Base-by-base conservation (phyloP, 2,329 filamentous ascomycete genomes). In the Fusarium sp. region DNA sequence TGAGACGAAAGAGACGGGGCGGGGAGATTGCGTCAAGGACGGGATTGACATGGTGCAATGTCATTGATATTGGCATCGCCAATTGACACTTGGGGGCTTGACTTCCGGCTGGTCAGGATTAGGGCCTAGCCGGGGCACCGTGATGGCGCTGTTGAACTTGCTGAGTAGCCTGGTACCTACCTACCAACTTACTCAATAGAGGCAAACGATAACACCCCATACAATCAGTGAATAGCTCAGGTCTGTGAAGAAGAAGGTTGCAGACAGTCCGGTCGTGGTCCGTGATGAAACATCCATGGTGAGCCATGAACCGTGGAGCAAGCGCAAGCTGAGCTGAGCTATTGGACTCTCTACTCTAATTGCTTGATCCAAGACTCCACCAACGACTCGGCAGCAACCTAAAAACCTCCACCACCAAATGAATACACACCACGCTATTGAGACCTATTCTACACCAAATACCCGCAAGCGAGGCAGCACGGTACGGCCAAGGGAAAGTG, bases 401-500 rank as follows among this genome's bases (percentile, higher is more conserved):
- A 70, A 70, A 42, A 70, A 49, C 46, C 49, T 33, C 25, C 46
- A 50, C 67, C 53, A 70, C 60, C 36, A 65, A 70, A 61, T 68
- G 67, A 70, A 68, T 61, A 42, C 25, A 33, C 46, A 53, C 46
- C 23, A 38, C 56, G 46, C 66, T 67, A 70, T 70, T 46, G 49
- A 68, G 53, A n/a, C 18, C 18, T 42, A 42, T 13, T 49, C 51
- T 20, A 64, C 40, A 58, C 23, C 49, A 58, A 70, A 70, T 70
- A 59, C 61, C 57, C 56, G 51, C 60, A 54, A 56, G 42, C 56
- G 63, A 69, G 54, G 40, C 57, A 46, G 16, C 59, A 58, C 18
- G 40, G 18, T 8, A 44, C 40, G 23, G 20, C 27, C 4, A 61
- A 61, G 54, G 56, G 29, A 33, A 27, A 23, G 23, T 42, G 54